Conservation (phyloP, 2,329 filamentous ascomycete genomes). For the Fusarium agapanthi region DNA sequence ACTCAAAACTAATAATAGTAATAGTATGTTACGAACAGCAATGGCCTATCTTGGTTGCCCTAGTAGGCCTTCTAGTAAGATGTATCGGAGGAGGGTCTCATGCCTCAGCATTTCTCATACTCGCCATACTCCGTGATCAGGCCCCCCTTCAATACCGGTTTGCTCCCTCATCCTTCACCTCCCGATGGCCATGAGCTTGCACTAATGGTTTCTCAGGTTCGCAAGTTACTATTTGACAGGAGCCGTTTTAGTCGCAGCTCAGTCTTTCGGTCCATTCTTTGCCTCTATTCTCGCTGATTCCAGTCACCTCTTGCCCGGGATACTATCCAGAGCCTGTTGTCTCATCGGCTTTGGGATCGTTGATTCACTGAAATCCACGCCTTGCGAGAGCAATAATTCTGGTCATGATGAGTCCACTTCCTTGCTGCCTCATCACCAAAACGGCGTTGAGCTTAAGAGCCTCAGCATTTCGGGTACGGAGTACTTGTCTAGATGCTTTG, state of each 20-base stretch:
- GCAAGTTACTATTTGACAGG: not conserved
- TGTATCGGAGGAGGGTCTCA: not conserved
- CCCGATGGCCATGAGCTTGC: accelerated
- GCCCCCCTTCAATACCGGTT: not conserved
- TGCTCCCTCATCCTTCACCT: not conserved
- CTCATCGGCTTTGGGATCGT: not conserved
- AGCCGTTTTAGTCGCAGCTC: not conserved
- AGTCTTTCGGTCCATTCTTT: not conserved
- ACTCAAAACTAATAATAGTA: not conserved
- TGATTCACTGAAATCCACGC: not conserved
- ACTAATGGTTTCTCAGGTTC: not conserved
- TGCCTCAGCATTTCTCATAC: not conserved
- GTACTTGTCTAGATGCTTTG: not conserved
- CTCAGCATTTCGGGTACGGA: not conserved
- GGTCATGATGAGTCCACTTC: not conserved
- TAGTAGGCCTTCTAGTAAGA: not conserved
- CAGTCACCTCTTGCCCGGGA: not conserved
- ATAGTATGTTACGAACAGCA: not conserved
- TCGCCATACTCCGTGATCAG: not conserved
- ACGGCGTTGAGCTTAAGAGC: not conserved
- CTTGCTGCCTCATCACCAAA: not conserved
- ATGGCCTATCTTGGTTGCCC: not conserved
- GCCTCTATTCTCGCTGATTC: not conserved
- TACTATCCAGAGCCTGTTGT: not conserved
- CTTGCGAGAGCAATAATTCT: not conserved